Base-by-base conservation (phyloP, 2,329 filamentous ascomycete genomes). In the Stagonosporopsis rhizophila region DNA sequence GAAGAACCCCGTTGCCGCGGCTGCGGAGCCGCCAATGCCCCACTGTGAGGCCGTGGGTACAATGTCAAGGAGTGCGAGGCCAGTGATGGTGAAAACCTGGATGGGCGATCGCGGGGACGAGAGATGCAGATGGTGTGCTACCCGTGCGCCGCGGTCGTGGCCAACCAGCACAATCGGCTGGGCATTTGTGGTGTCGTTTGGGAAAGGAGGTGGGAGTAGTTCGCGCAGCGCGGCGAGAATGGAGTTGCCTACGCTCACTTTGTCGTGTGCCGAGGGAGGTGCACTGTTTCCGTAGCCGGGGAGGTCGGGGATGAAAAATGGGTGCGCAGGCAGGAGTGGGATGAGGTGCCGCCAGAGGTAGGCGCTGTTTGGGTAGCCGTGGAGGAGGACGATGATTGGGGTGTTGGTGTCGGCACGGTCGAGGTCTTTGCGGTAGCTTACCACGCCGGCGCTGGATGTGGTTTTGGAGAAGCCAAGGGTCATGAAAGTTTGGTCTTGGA, bases 1-100 rank as follows among this genome's bases (percentile, higher is more conserved):
- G 62, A 81, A 85, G 66, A 84, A 86, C 0, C 78, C 76, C 11
- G 59, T 58, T 30, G 73, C 75, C 1, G 81, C 80, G 55, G 62
- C 61, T 1, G 56, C 55, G 1, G 83, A 80, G 0, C 71, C 68
- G 5, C 76, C 64, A 5, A 76, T 69, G 44, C 71, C 69, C 71
- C 81, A 86, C 80, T 85, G 85, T 9, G 78, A 32, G 30, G 30
- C 30, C 30, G 14, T 32, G 12, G 30, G 30, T 14, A 32, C 30
- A 6, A 32, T 15, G 30, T 32, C 30, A 6, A 32, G 12, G 30
- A 32, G 30, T 15, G 30, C 30, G 3, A 32, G 30, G 14, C 30
- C 30, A 4, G 14, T n/a, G 30, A 32, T 32, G 12, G 2, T 4
- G 6, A 32, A 32, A 15, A 3, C 30, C 30, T 15, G 30, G 14